Evolutionary conservation across 192 early-diverging fungal species (phyloP), one percentile per base, ranked within the genome.

Genomic region (Lobosporangium transversale): DNA sequence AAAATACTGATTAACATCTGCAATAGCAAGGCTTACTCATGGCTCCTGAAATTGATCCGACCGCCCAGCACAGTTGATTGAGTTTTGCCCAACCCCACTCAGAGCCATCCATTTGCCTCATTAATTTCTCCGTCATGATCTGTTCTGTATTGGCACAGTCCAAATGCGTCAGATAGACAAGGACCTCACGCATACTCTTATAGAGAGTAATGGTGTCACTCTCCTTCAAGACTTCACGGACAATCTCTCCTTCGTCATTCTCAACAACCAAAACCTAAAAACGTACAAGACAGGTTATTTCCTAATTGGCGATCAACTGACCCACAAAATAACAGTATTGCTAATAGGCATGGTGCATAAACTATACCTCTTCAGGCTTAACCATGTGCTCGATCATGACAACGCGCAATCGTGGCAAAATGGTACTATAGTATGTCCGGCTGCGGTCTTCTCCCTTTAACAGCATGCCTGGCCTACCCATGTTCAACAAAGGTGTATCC

Each of bases 331-430:
- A n/a, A n/a, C n/a, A n/a, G n/a, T n/a, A n/a, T n/a, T n/a, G n/a
- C n/a, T n/a, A n/a, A n/a, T n/a, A n/a, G n/a, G n/a, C n/a, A n/a
- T n/a, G n/a, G n/a, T n/a, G n/a, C n/a, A n/a, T n/a, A n/a, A 49
- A 31, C 53, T 66, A 49, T 66, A 92, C 93, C 84, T 99, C 98
- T 79, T 99, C 97, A 36, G 98, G 98, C 60, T 94, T 93, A 26
- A 96, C 97, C 98, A 99, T 99, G 54, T 93, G 87, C 68, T 96
- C 95, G 74, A 99, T 99, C 95, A 98, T 96, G 21, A 97, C 95
- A 17, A 91, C 83, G 40, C 98, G 94, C 59, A 99, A 84, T 32
- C 87, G 86, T 2, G 93, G 88, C 31, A 99, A 85, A 21, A 95
- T 80, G 29, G 90, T 86, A 11, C 85, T 78, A 79, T 99, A 99